These are phyloP conservation scores for Ballota nigra DNA, from an alignment of 257 asterid species.

Conservation along the genomic window DNA sequence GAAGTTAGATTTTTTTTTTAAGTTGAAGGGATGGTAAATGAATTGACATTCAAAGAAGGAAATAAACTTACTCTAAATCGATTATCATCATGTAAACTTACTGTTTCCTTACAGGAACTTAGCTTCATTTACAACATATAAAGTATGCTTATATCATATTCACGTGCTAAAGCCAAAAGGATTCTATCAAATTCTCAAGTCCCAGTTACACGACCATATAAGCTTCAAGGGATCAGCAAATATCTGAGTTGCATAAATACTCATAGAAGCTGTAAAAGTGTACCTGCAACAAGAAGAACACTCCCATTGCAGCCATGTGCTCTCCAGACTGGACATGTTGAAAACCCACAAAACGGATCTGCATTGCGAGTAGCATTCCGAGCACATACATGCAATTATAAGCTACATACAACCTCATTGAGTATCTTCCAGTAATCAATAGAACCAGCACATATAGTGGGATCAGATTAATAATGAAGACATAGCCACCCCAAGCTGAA, in stretches of 20 bases:
- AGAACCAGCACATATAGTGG: constrained; percentile 92
- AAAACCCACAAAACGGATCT: constrained; percentile 96
- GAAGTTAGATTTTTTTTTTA: not conserved
- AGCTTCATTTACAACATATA: not conserved
- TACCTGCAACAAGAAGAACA: constrained; percentile 98
- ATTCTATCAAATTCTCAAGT: not conserved
- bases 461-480: constrained; percentile 90
- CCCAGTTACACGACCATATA: not conserved
- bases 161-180: constrained; percentile 4
- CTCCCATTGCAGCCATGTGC: constrained; percentile 99
- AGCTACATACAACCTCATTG: constrained; percentile 95
- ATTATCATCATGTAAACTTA: not conserved
- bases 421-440: constrained; percentile 87
- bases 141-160: not conserved
- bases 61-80: not conserved
- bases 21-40: not conserved
- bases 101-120: not conserved
- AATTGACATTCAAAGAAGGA: not conserved
- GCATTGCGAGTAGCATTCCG: constrained; percentile 97
- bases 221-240: not conserved
- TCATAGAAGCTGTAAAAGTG: not conserved
- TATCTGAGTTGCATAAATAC: not conserved
- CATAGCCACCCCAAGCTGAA: constrained; percentile 99
- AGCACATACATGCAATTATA: constrained; percentile 90
- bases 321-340: constrained; percentile 99